Percentiles rank a stretch among this genome's conserved stretches.
Evolutionary conservation across 2,329 filamentous ascomycete species (phyloP).

Genomic region (Zasmidium angulare): DNA sequence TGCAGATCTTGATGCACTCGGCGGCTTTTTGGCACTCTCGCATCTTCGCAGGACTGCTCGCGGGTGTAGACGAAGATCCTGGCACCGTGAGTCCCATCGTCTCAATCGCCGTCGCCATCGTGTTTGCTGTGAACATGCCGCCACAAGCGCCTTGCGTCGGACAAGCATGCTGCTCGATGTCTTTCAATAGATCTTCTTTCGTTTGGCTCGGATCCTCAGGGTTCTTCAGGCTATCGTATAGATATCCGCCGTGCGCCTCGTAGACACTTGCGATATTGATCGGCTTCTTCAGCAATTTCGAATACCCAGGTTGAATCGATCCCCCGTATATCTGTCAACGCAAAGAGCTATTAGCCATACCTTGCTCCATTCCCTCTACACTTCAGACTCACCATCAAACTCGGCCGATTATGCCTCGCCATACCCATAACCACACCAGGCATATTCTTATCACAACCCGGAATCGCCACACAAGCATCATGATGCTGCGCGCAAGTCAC

Average conservation of each 20-base stretch:
- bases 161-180: slow-evolving; percentile 78
- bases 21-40: slow-evolving; percentile 82
- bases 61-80: slow-evolving; percentile 80
- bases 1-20: slow-evolving; percentile 72
- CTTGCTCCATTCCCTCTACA: too few species aligned
- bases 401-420: slow-evolving; percentile 85
- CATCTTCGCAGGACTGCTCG: slow-evolving; percentile 77
- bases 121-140: slow-evolving; percentile 94
- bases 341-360: too few species aligned
- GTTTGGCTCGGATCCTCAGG: slow-evolving; percentile 68
- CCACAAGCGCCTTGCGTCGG: slow-evolving; percentile 78
- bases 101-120: slow-evolving; percentile 88
- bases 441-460: slow-evolving; percentile 98
- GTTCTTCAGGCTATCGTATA: slow-evolving; percentile 71
- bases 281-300: slow-evolving; percentile 68
- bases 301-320: slow-evolving; percentile 85
- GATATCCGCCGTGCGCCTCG: slow-evolving; percentile 80
- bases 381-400: too few species aligned
- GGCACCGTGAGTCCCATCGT: slow-evolving; percentile 82
- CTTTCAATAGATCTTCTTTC: slow-evolving; percentile 76
- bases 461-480: slow-evolving; percentile 89
- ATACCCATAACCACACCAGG: slow-evolving; percentile 79
- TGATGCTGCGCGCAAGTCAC: slow-evolving; percentile 90
- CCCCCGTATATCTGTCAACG: slow-evolving; percentile 96
- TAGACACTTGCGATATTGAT: slow-evolving; percentile 90